Evolutionary conservation across 2,329 filamentous ascomycete species (phyloP).

Genomic region (Ascochyta rabiei): DNA sequence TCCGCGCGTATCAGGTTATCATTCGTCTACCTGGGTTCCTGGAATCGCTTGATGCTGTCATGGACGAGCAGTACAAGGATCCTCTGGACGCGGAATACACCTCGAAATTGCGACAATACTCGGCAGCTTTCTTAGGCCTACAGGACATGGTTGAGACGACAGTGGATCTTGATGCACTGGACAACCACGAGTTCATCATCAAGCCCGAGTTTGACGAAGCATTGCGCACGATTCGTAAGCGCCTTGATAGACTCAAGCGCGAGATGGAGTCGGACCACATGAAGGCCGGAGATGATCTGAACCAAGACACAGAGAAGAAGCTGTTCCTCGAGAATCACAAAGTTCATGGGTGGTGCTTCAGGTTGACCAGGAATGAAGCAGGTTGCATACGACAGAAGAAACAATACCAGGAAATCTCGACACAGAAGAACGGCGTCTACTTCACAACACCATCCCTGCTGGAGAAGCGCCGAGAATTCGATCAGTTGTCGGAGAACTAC

Average conservation of each 20-base stretch:
- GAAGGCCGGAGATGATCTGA: constrained; percentile 77
- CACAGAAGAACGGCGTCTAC: constrained; percentile 98
- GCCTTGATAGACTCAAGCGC: constrained; percentile 80
- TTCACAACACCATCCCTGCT: constrained; percentile 89
- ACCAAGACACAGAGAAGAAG: constrained; percentile 96
- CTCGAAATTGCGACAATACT: constrained; percentile 74
- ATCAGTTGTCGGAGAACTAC: constrained; percentile 93
- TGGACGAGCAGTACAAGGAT: constrained; percentile 92
- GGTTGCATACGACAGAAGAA: constrained; percentile 91
- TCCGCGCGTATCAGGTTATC: constrained; percentile 91
- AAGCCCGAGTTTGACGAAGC: constrained; percentile 96
- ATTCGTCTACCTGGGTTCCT: constrained; percentile 92
- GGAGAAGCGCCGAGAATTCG: constrained; percentile 83
- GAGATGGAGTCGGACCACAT: constrained; percentile 85
- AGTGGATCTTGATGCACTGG: constrained; percentile 90
- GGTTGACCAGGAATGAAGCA: constrained; percentile 87
- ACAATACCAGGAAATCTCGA: constrained; percentile 91
- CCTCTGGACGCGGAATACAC: constrained; percentile 89
- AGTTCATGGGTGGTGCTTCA: constrained; percentile 95
- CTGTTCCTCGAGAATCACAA: constrained; percentile 96
- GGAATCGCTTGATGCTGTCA: constrained; percentile 85
- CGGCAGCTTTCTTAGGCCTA: constrained; percentile 79
- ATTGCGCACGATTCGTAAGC: constrained; percentile 85
- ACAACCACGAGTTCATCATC: constrained; percentile 98
- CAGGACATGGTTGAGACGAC: constrained; percentile 99